A percentile compares a stretch with the other conserved stretches of the same genome.
These are phyloP conservation scores for Eucalyptus microcorys DNA, from an alignment of 345 rosid genomes.

Conservation along the genomic window DNA sequence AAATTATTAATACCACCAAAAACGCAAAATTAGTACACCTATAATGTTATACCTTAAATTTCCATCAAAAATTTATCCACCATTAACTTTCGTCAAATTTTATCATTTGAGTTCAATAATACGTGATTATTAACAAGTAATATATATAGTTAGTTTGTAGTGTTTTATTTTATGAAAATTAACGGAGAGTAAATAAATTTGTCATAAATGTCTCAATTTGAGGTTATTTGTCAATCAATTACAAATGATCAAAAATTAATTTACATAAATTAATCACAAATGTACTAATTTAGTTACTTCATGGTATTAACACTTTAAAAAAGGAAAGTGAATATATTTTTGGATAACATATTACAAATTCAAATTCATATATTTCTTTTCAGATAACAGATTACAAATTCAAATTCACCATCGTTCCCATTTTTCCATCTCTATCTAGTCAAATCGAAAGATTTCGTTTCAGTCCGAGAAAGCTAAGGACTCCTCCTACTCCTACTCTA, in stretches of 20 bases:
- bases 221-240: too few relatives aligned
- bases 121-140: rapidly evolving
- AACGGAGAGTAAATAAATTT: rapidly evolving
- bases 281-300: too few relatives aligned
- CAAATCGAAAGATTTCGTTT: not conserved
- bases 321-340: too few relatives aligned
- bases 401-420: not conserved
- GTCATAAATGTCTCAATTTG: too few relatives aligned
- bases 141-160: rapidly evolving
- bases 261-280: too few relatives aligned
- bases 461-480: not conserved
- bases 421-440: not conserved
- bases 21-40: rapidly evolving
- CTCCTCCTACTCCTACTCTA: not conserved
- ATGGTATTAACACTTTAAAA: too few relatives aligned
- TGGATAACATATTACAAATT: not conserved
- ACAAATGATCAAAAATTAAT: too few relatives aligned
- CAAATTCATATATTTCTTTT: not conserved
- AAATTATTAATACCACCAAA: not conserved
- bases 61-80: rapidly evolving
- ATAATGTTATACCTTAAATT: rapidly evolving
- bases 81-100: too few relatives aligned
- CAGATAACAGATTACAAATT: too few relatives aligned
- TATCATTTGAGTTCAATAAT: rapidly evolving
- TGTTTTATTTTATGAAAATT: too few relatives aligned